Conservation (phyloP, 1,139 yeast genomes). For the Geotrichum candidum region DNA sequence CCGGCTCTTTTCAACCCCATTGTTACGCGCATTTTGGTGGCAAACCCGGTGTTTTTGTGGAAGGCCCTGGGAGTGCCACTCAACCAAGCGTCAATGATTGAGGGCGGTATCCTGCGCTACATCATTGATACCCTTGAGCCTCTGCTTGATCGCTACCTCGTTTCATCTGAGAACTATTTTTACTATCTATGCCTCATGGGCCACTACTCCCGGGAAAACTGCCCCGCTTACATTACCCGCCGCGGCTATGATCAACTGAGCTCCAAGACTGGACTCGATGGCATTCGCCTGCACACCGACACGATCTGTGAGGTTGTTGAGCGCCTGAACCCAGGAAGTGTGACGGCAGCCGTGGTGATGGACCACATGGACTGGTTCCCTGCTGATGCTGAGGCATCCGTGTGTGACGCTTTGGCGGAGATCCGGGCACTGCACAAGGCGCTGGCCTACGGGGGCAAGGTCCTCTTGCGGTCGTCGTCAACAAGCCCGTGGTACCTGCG, state of each 20-base stretch:
- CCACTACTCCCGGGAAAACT: slow-evolving; percentile 53
- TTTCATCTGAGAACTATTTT: slow-evolving; percentile 70
- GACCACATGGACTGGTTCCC: slow-evolving; percentile 88
- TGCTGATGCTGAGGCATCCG: slow-evolving; percentile 4
- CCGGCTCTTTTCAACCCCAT: slow-evolving; percentile 68
- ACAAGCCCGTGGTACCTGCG: slow-evolving; percentile 70
- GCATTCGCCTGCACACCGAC: slow-evolving; percentile 73
- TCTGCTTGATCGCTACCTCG: slow-evolving; percentile 52
- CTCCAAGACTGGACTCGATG: slow-evolving; percentile 44
- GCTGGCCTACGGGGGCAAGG: slow-evolving; percentile 62
- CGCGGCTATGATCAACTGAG: slow-evolving; percentile 51
- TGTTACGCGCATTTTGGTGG: slow-evolving; percentile 60
- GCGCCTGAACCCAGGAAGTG: slow-evolving; percentile 53
- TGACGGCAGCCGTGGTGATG: slow-evolving; percentile 77
- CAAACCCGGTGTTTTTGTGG: slow-evolving; percentile 81
- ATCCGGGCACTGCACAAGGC: slow-evolving; percentile 60
- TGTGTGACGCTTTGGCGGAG: slow-evolving; percentile 55
- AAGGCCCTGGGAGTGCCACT: slow-evolving; percentile 83
- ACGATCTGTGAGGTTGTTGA: slow-evolving; percentile 68
- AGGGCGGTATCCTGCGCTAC: slow-evolving; percentile 59
- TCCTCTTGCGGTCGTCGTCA: slow-evolving; percentile 71
- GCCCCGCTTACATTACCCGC: slow-evolving; percentile 68
- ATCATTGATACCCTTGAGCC: slow-evolving; percentile 78
- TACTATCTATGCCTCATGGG: slow-evolving; percentile 66
- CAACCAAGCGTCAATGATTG: slow-evolving; percentile 78